These are phyloP conservation scores for Colletotrichum sp. DNA, from an alignment of 2,329 filamentous ascomycete species.

Conservation along the genomic window DNA sequence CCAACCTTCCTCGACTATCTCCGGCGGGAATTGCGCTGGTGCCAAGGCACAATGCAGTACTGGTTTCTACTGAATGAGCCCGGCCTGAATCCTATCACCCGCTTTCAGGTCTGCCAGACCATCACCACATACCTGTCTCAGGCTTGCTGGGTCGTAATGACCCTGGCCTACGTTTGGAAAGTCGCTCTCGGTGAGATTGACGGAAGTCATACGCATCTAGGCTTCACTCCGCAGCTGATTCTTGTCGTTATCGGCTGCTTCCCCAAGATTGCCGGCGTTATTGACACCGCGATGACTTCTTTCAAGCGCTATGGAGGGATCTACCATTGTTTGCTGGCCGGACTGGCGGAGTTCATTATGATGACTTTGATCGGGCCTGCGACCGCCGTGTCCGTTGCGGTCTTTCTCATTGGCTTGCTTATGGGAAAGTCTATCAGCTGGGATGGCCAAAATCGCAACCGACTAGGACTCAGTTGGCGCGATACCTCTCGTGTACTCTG, in stretches of 20 bases:
- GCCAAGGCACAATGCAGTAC: not conserved
- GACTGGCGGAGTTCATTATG: not conserved
- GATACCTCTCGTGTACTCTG: not conserved
- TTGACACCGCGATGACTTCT: not conserved
- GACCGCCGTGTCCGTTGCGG: not conserved
- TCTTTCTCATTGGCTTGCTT: not conserved
- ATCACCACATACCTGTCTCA: not conserved
- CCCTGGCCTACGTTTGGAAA: not conserved
- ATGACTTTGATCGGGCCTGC: not conserved
- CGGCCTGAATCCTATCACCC: not conserved
- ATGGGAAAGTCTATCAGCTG: not conserved
- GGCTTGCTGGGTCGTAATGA: not conserved
- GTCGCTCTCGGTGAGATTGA: accelerated
- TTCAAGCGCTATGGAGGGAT: not conserved
- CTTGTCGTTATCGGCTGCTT: not conserved
- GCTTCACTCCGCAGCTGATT: not conserved
- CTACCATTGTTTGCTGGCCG: not conserved
- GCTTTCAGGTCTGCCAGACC: not conserved
- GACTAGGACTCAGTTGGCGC: not conserved
- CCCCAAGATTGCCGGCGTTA: not conserved
- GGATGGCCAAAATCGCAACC: not conserved
- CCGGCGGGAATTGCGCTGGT: not conserved
- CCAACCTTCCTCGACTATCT: not conserved
- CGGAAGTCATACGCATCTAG: not conserved
- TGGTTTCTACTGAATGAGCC: not conserved